Evolutionary conservation across 164 flowering plant species (phyloP), one percentile per base, ranked within the genome.

Genomic region (Pachysandra terminalis): DNA sequence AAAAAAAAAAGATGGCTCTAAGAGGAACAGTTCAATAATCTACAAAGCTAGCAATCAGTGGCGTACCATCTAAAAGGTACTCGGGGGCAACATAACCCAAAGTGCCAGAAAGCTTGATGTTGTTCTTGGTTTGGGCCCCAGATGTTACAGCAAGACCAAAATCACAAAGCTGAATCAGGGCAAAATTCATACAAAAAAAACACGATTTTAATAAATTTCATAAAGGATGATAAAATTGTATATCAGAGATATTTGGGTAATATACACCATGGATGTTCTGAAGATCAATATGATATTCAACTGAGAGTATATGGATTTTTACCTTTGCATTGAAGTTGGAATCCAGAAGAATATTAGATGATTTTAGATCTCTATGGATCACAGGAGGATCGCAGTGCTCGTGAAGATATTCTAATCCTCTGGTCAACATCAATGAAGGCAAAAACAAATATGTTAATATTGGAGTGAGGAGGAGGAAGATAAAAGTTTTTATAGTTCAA

Each of bases 341-440:
- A 79, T 96, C 99, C 53, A 96, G 75, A 71, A 96, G 96, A 73
- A 96, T 88, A 79, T 93, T 96, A 27, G 98, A 88, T 61, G 99
- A 88, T 83, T 93, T 92, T 71, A 96, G 84, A 88, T 96, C 98
- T 82, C 99, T 86, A 74, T 96, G 99, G 71, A 96, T 96, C 64
- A 96, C 90, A 26, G 86, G 85, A 37, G 99, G 99, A 58, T 77
- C 83, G 82, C 95, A 90, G 51, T 80, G 87, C 83, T 96, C 97
- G 48, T 96, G 99, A 59, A 96, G 82, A 79, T 88, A 90, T 78
- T 92, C 99, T 66, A 96, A 73, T 68, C 96, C 99, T 80, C 99
- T 96, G 86, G 65, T 71, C 81, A 80, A 68, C 56, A 74, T 19
- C 28, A 71, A 59, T 23, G 53, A 64, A 54, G 60, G 35, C 66